A percentile compares a stretch with the other conserved stretches of the same genome.
These are phyloP conservation scores for Cladosporium colombiae DNA, from an alignment of 2,329 filamentous ascomycete genomes.

Conservation along the genomic window DNA sequence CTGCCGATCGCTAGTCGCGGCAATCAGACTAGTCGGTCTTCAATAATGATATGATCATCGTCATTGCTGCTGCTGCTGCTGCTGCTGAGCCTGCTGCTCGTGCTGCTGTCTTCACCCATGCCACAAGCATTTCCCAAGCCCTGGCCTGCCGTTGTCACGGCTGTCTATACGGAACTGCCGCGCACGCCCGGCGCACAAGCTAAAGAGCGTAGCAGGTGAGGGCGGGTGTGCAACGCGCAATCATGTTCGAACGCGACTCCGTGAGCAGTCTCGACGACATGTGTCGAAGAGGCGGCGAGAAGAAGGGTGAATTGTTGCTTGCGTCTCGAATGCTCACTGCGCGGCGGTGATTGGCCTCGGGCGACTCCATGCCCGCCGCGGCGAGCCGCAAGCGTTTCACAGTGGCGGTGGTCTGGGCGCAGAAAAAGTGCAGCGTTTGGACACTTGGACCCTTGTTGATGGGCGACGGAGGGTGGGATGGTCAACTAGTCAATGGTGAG, in stretches of 20 bases:
- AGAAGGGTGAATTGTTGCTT: neutral
- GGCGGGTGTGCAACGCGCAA: slow-evolving; percentile 6
- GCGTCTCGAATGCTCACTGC: neutral
- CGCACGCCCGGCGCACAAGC: neutral
- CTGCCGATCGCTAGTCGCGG: slow-evolving; percentile 14
- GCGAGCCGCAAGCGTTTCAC: slow-evolving; percentile 2
- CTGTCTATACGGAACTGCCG: slow-evolving; percentile 3
- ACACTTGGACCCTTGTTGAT: slow-evolving; percentile 8
- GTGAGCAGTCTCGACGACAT: neutral
- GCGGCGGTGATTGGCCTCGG: neutral
- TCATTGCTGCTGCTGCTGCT: neutral
- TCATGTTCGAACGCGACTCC: neutral
- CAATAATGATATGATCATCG: slow-evolving; percentile 1
- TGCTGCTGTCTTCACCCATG: slow-evolving; percentile 11
- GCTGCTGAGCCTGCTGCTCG: neutral
- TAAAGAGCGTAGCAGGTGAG: neutral
- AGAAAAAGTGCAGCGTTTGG: slow-evolving; percentile 9
- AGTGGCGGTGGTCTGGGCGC: neutral
- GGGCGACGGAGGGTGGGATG: slow-evolving; percentile 11
- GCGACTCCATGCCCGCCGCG: slow-evolving; percentile 1
- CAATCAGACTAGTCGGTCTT: slow-evolving; percentile 1
- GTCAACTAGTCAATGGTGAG: no score
- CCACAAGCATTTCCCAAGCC: slow-evolving; percentile 8
- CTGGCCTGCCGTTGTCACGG: neutral
- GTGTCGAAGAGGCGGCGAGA: neutral